Conservation (phyloP, 176 grass and related monocot genomes). For the Eleusine indica region DNA sequence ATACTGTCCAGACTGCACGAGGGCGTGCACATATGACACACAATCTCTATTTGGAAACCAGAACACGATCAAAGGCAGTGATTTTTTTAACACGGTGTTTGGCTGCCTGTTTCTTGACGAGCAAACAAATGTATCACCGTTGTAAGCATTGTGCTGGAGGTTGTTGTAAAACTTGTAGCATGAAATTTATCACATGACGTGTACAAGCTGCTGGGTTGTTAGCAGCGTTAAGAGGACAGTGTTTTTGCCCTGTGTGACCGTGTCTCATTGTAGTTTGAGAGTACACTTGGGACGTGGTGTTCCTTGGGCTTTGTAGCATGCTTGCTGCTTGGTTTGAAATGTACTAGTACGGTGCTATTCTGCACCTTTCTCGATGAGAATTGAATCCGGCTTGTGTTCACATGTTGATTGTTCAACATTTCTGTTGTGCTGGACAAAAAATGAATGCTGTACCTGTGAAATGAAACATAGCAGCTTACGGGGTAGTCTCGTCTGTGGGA, state of each 20-base stretch:
- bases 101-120: slow-evolving; percentile 90
- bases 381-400: not conserved
- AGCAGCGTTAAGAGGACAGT: not conserved
- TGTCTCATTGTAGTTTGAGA: not conserved
- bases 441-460: not conserved
- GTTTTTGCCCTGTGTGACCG: not conserved
- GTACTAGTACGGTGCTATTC: not conserved
- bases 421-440: not conserved
- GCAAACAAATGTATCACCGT: slow-evolving; percentile 57
- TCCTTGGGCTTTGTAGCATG: not conserved
- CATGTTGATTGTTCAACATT: not conserved
- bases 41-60: slow-evolving; percentile 51
- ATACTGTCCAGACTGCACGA: slow-evolving; percentile 88
- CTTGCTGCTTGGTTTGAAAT: not conserved
- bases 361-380: not conserved
- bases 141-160: slow-evolving; percentile 25
- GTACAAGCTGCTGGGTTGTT: not conserved
- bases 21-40: slow-evolving; percentile 88
- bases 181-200: not conserved
- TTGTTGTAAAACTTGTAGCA: slow-evolving; percentile 36
- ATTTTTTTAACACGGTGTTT: slow-evolving; percentile 87
- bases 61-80: slow-evolving; percentile 48
- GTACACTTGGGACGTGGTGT: not conserved
- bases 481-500: not conserved
- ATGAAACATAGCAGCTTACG: not conserved